These are phyloP conservation scores for Saccharata proteae DNA, from an alignment of 2,329 filamentous ascomycete genomes.

Conservation along the genomic window DNA sequence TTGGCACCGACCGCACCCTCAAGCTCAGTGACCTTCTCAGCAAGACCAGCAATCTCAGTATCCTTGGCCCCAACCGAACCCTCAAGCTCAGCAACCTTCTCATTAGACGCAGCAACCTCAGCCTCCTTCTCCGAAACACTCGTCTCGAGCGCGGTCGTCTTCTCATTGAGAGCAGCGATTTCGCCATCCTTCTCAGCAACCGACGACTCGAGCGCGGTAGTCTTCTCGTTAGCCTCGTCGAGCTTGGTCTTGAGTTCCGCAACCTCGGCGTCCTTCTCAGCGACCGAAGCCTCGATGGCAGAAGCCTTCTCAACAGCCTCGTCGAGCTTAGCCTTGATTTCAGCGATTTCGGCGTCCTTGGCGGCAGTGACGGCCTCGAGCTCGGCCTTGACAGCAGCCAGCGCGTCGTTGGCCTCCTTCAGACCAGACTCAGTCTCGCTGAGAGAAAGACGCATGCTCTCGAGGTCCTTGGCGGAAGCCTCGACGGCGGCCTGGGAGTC, in stretches of 20 bases:
- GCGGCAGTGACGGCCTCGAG: slow-evolving; percentile 12
- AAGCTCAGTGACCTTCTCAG: slow-evolving; percentile 18
- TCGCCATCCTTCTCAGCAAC: slow-evolving; percentile 2
- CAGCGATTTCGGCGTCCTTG: slow-evolving; percentile 9
- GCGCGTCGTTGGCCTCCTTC: slow-evolving; percentile 1
- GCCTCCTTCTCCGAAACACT: slow-evolving; percentile 2
- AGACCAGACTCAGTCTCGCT: slow-evolving; percentile 5
- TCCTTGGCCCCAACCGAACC: slow-evolving; percentile 6
- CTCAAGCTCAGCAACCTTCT: slow-evolving; percentile 4
- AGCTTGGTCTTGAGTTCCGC: neutral
- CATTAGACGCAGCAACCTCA: slow-evolving; percentile 3
- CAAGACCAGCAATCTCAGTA: slow-evolving; percentile 6
- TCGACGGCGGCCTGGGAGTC: slow-evolving; percentile 6
- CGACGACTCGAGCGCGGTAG: slow-evolving; percentile 4
- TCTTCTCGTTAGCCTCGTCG: neutral
- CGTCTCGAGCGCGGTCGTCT: slow-evolving; percentile 3
- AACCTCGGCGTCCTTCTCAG: neutral
- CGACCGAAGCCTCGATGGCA: neutral
- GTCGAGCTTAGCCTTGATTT: slow-evolving; percentile 2
- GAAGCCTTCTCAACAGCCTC: neutral
- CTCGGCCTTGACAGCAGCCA: neutral
- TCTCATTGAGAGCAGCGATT: slow-evolving; percentile 1
- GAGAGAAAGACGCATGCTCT: slow-evolving; percentile 5
- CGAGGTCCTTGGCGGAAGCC: slow-evolving; percentile 4
- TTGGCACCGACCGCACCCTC: slow-evolving; percentile 12